Evolutionary conservation across 495 filamentous ascomycete genomes (phyloP).

Genomic region (Podospora fimiseda): DNA sequence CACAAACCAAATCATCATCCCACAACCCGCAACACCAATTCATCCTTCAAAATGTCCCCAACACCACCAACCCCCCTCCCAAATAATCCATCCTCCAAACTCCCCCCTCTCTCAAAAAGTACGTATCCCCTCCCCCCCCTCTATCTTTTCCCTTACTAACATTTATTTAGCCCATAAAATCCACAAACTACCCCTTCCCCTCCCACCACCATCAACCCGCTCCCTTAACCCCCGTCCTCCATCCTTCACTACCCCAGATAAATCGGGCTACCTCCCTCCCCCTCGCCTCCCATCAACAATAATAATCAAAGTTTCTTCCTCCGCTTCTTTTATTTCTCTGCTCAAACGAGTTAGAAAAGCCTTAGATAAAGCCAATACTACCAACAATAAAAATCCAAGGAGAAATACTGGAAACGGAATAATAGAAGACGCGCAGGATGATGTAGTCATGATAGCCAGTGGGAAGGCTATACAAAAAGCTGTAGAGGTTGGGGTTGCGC

Average conservation of each 20-base stretch:
- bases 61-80: neutral
- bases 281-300: slow-evolving; percentile 45
- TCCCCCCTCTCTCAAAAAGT: neutral
- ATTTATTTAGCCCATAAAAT: slow-evolving; percentile 18
- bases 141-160: too few relatives aligned
- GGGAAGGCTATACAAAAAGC: slow-evolving; percentile 73
- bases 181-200: slow-evolving; percentile 26
- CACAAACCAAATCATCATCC: too few relatives aligned
- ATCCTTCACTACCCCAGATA: slow-evolving; percentile 53
- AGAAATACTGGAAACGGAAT: neutral
- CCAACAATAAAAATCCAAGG: slow-evolving; percentile 4
- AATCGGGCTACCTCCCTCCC: slow-evolving; percentile 55
- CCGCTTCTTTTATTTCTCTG: slow-evolving; percentile 72
- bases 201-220: slow-evolving; percentile 4
- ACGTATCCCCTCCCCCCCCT: too few relatives aligned
- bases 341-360: slow-evolving; percentile 76
- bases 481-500: slow-evolving; percentile 56
- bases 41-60: neutral
- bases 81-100: neutral
- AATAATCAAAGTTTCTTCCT: slow-evolving; percentile 70
- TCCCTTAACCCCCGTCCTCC: slow-evolving; percentile 2
- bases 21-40: too few relatives aligned
- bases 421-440: slow-evolving; percentile 27
- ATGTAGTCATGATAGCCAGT: slow-evolving; percentile 73
- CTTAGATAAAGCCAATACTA: slow-evolving; percentile 46